Evolutionary conservation across 345 rosid species (phyloP).

Genomic region (Dipteronia dyeriana): DNA sequence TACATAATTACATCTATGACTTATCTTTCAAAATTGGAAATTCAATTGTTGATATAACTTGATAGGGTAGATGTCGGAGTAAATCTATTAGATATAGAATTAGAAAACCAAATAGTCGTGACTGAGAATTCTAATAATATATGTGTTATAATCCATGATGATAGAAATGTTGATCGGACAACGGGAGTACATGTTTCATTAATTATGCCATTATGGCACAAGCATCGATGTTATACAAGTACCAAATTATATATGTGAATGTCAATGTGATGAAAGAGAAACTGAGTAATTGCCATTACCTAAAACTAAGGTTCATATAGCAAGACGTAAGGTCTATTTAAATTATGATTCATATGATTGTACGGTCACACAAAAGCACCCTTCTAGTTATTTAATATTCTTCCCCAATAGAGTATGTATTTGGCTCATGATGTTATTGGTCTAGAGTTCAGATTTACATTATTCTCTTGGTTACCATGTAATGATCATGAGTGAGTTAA

Average conservation of each 20-base stretch:
- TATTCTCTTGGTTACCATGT: neutral
- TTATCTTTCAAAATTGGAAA: neutral
- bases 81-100: neutral
- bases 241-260: neutral
- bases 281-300: neutral
- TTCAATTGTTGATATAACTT: neutral
- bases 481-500: neutral
- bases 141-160: neutral
- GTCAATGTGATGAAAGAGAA: neutral
- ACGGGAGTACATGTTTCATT: neutral
- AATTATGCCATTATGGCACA: neutral
- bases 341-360: neutral
- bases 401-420: neutral
- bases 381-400: neutral
- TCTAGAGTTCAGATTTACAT: neutral
- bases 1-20: neutral
- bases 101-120: neutral
- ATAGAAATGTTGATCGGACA: neutral
- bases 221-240: neutral
- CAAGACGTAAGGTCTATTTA: neutral
- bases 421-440: neutral
- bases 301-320: neutral
- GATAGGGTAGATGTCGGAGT: neutral
- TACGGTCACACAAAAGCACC: neutral
- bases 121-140: neutral